Base-by-base conservation (phyloP, 768 basidiomycete species). In the Podaxis rugospora region DNA sequence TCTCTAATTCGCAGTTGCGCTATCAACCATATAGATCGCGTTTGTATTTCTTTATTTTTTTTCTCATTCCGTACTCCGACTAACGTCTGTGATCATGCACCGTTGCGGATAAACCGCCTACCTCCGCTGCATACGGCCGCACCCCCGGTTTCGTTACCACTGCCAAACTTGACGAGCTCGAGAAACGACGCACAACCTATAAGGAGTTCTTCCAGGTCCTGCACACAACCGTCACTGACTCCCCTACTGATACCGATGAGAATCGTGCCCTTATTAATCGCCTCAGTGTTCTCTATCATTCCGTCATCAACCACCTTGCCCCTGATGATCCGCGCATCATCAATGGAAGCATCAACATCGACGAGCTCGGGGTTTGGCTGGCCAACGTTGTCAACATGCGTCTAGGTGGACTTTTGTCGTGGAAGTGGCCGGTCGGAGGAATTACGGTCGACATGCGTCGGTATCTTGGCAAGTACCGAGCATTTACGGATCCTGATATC, bases 401-500 rank as follows among this genome's bases (percentile, higher is more conserved):
- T 1, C 67, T 81, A 50, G 71, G 75, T 1, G 70, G 70, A 55
- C 61, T 81, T 9, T 72, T 75, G 2, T 62, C 71, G 3, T 81
- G 81, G 80, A 63, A 72, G 1, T 82, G 80, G 80, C 78, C 79
- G 3, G 63, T 63, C 2, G 72, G 76, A 27, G 80, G 80, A 1
- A 69, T 78, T 21, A 53, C 63, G 25, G 70, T 81, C 5, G 78
- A 82, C 54, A 78, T 80, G 72, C 73, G 80, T 13, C 71, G 80
- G 4, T 75, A 77, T 69, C 68, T 82, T 62, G 81, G 81, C 1
- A 81, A 80, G 68, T 81, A 80, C 47, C 75, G 80, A 21, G 78
- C 77, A n/a, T 80, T 78, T 63, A 78, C 78, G 9, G 79, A 82
- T 62, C 76, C 77, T 14, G 80, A 82, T 42, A 74, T 80, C 52